phyloP scores from a whole-genome alignment of 371 early-diverging fungal species.

The Mortierella sp. region DNA sequence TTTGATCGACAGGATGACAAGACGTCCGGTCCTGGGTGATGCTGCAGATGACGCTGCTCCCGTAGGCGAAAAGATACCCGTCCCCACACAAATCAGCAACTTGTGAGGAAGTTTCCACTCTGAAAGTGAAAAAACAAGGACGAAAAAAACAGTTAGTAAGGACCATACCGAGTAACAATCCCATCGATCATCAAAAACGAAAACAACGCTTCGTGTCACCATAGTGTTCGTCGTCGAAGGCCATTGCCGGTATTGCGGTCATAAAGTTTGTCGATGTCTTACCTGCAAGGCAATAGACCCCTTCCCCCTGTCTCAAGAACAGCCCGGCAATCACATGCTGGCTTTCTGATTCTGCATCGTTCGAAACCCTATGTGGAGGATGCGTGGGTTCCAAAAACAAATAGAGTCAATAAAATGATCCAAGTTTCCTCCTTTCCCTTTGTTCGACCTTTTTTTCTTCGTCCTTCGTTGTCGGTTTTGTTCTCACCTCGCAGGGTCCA shows the following conservation, averaged over 20 bases:
- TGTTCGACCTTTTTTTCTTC: not conserved
- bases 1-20: conserved; percentile 40
- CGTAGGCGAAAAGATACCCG: conserved; percentile 43
- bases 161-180: not conserved
- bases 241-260: too few relatives aligned
- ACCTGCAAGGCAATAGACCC: conserved; percentile 38
- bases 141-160: not conserved
- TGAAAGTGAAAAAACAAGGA: not conserved
- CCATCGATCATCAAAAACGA: not conserved
- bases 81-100: conserved; percentile 44
- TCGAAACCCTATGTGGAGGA: conserved; percentile 16
- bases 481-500: conserved; percentile 35
- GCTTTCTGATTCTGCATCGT: conserved; percentile 13
- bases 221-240: too few relatives aligned
- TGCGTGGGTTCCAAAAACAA: not conserved
- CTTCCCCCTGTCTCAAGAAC: conserved; percentile 31
- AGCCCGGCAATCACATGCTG: conserved; percentile 33
- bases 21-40: conserved; percentile 36
- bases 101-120: conserved; percentile 51
- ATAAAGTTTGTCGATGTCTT: not conserved
- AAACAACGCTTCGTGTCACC: too few relatives aligned
- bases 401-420: too few relatives aligned
- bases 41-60: conserved; percentile 35
- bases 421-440: not conserved
- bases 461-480: not conserved